Evolutionary conservation across 2,329 filamentous ascomycete species (phyloP), one percentile per base, ranked within the genome.

Genomic region (Aspergillus fructus): DNA sequence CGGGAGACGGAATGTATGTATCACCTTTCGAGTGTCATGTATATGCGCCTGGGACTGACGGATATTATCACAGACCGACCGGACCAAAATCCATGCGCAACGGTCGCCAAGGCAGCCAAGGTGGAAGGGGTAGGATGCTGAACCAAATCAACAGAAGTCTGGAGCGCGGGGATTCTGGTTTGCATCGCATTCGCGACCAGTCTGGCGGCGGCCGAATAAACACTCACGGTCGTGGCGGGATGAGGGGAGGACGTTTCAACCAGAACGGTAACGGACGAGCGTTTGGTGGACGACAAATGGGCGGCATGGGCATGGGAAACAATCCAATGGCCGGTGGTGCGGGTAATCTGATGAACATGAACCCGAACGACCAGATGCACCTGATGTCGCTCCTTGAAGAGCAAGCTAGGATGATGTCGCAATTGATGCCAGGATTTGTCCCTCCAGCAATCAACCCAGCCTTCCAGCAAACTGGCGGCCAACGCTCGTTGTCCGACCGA

Each of bases 1-100:
- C 68, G 21, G 67, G 68, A 60, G 79, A 80, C 55, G 63, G 62
- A 52, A 71, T 76, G 77, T 76, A 66, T 64, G 72, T 70, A 53
- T 51, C n/a, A 30, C 27, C 34, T 30, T 19, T 21, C 55, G 15
- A 23, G n/a, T 15, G 3, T 17, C 24, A n/a, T 34, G 4, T 49
- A n/a, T 15, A 42, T 17, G 6, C 40, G 42, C 58, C 56, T 62
- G 21, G 60, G 55, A 70, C 79, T 84, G 75, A 84, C 57, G 19
- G 34, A 47, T 8, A 37, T 34, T 49, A 53, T 9, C 40, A 58
- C 68, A 97, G 93, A 69, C 94, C 94, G 9, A 97, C 92, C 51
- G 94, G 93, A 56, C 94, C 94, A 17, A 94, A 93, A 73, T 92
- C 93, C 34, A 96, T 97, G 92, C 89, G 94, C 69, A 91, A 89